A percentile compares a stretch with the other conserved stretches of the same genome.
These are phyloP conservation scores for Vigna angularis DNA, from an alignment of 306 rosid species.

Conservation along the genomic window DNA sequence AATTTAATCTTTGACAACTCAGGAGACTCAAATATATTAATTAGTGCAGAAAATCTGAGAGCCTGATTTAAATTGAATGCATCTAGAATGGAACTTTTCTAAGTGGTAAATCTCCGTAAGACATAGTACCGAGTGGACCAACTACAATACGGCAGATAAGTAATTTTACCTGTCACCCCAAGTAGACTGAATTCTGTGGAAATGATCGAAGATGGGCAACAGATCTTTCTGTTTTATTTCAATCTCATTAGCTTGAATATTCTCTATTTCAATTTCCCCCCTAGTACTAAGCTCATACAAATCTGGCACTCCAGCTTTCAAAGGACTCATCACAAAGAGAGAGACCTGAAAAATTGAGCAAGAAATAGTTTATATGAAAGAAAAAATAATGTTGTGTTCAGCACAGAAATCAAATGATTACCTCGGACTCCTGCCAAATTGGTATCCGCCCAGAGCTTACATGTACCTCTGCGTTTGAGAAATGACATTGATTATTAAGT, in stretches of 20 bases:
- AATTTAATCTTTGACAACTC: conserved; percentile 23
- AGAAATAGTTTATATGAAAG: conserved; percentile 38
- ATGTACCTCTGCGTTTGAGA: conserved; percentile 92
- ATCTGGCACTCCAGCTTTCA: conserved; percentile 56
- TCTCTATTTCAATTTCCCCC: conserved; percentile 92
- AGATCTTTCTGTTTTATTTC: conserved; percentile 85
- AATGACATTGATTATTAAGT: conserved; percentile 62
- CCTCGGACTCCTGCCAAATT: conserved; percentile 90
- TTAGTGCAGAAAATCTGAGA: neutral
- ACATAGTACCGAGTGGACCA: conserved; percentile 12
- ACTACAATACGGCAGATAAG: conserved; percentile 20
- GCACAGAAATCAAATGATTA: conserved; percentile 48
- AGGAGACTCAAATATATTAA: neutral
- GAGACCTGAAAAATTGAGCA: conserved; percentile 62
- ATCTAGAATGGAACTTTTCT: conserved; percentile 22
- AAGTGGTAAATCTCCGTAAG: conserved; percentile 13
- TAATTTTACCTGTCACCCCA: conserved; percentile 79
- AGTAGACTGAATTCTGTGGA: conserved; percentile 65
- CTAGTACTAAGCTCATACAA: conserved; percentile 43
- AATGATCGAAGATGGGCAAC: conserved; percentile 81
- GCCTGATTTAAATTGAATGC: conserved; percentile 34
- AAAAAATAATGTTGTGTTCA: conserved; percentile 39
- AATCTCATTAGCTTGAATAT: conserved; percentile 64
- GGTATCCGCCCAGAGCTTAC: conserved; percentile 84
- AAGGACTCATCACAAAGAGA: conserved; percentile 65